A percentile compares a stretch with the other conserved stretches of the same genome.
Evolutionary conservation across 306 rosid species (phyloP).

Genomic region (Cucumis sativus): Cucumber_9930_V3 NC_026660.2:5588501-5589000

Average conservation of each 20-base stretch:
- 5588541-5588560: conserved; percentile 50
- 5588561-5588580: conserved; percentile 43
- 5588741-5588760: not conserved
- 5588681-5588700: not conserved
- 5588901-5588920: no score
- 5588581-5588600: conserved; percentile 30
- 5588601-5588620: not conserved
- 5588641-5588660: not conserved
- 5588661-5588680: not conserved
- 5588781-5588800: no score
- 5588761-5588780: no score
- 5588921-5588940: no score
- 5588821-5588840: no score
- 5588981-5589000: no score
- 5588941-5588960: no score
- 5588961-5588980: no score
- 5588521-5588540: conserved; percentile 45
- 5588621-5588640: not conserved
- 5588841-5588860: no score
- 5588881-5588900: no score
- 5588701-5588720: not conserved
- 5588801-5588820: no score
- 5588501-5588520: conserved; percentile 34
- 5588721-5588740: not conserved
- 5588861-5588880: no score